Conservation (phyloP, 306 rosid genomes). For the Lithocarpus polystachyus region DNA sequence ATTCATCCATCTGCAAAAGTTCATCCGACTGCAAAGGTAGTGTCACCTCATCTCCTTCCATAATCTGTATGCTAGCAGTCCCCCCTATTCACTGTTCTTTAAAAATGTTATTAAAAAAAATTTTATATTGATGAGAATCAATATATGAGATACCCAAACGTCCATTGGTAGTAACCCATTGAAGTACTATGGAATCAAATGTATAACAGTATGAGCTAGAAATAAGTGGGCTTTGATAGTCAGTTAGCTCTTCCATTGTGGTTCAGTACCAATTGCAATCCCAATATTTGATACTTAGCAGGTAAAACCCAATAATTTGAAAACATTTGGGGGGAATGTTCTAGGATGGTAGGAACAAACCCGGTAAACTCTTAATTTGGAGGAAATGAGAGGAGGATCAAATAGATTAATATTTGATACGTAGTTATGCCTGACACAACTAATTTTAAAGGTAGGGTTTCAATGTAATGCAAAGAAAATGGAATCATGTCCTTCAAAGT, state of each 20-base stretch:
- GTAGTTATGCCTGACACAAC: neutral
- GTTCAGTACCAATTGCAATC: neutral
- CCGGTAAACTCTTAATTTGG: neutral
- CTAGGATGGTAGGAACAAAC: neutral
- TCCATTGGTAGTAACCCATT: neutral
- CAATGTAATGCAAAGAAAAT: neutral
- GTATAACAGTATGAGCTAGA: neutral
- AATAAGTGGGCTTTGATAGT: neutral
- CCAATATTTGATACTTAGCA: too few relatives aligned
- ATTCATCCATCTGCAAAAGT: slow-evolving; percentile 95
- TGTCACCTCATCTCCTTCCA: slow-evolving; percentile 1
- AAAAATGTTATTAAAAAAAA: neutral
- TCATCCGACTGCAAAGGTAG: slow-evolving; percentile 92
- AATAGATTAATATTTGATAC: neutral
- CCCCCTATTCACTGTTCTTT: too few relatives aligned
- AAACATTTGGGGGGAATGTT: neutral
- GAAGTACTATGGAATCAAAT: neutral
- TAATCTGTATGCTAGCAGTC: neutral
- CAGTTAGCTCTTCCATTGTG: neutral
- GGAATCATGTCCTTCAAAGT: neutral
- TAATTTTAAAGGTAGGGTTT: neutral
- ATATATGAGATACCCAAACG: neutral
- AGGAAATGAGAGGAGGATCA: neutral
- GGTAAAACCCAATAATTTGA: neutral
- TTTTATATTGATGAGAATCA: neutral